Conservation (phyloP, 2,329 filamentous ascomycete species). For the Tolypocladium amazonense region DNA sequence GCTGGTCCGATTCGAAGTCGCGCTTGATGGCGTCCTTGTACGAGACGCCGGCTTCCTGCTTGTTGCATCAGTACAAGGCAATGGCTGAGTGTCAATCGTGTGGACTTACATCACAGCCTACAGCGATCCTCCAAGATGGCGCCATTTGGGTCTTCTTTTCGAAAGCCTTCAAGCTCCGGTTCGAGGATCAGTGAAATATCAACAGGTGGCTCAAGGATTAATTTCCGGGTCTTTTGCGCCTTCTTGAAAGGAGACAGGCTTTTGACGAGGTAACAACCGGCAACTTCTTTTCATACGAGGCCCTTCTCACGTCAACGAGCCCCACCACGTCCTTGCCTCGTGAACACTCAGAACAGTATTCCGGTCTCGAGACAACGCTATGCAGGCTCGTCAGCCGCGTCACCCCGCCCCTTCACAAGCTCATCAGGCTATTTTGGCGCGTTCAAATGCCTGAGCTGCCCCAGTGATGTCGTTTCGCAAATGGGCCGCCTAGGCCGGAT, state of each 20-base stretch:
- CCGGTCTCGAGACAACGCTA: background rate
- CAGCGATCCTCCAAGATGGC: conserved; percentile 40
- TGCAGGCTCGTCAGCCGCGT: background rate
- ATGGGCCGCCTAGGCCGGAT: background rate
- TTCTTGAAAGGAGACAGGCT: background rate
- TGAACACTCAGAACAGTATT: background rate
- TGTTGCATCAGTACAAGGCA: background rate
- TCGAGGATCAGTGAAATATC: background rate
- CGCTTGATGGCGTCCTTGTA: conserved; percentile 74
- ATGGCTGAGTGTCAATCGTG: background rate
- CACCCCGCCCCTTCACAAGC: background rate
- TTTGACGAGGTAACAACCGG: background rate
- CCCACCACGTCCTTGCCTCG: conserved; percentile 1
- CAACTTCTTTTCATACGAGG: background rate
- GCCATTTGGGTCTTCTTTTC: conserved; percentile 23
- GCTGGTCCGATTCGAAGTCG: conserved; percentile 56
- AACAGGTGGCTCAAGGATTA: background rate
- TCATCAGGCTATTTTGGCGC: background rate
- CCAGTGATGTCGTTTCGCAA: background rate
- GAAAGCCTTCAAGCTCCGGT: background rate
- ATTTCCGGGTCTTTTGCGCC: background rate
- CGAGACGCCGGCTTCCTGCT: conserved; percentile 57
- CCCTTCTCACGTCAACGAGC: background rate
- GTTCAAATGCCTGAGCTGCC: background rate
- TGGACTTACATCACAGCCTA: conserved; percentile 41